Base-by-base conservation (phyloP, 2,329 filamentous ascomycete species). In the Xylaria sp. region DNA sequence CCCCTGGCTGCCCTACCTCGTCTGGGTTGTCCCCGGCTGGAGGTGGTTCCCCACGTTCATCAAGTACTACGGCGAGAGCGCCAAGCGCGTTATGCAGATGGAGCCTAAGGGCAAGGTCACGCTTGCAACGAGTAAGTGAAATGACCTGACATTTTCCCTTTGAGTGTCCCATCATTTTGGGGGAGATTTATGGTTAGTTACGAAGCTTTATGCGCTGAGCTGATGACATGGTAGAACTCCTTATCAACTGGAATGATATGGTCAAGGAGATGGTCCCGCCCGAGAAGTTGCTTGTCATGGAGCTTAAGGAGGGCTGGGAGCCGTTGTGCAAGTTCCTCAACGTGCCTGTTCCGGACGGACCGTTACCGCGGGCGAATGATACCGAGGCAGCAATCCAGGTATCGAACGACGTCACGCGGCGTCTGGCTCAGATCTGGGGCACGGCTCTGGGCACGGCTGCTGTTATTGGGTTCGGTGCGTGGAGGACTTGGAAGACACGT, bases 341-440 rank as follows among this genome's bases (percentile, higher is more conserved):
- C 17, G 56, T 71, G 15, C 72, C 73, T 0, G 60, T 71, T 9
- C 73, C 73, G 3, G 63, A 74, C 11, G 69, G 71, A 4, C 68
- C 69, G 4, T 72, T 76, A 4, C 73, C 73, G 0, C 67, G 66
- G 11, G 68, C 71, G 2, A 76, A 76, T 33, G 73, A 75, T n/a
- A 70, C 62, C 0, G 66, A 74, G 22, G 74, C 74, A 1, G 69
- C 71, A 0, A 60, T 74, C 3, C 25, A 68, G 58, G 49, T 68
- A 49, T 57, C 66, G 1, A 20, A 44, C 1, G 17, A 66, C 13
- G 59, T 66, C 44, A 61, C 66, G 36, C 47, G 54, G n/a, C 59
- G 66, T n/a, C 44, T 68, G n/a, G n/a, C 51, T 5, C 63, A 66
- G 55, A 66, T 68, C 49, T 68, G 66, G 66, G 49, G 44, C 44